phyloP scores from a whole-genome alignment of 257 asterid genomes.

The Scutellaria minor region DNA sequence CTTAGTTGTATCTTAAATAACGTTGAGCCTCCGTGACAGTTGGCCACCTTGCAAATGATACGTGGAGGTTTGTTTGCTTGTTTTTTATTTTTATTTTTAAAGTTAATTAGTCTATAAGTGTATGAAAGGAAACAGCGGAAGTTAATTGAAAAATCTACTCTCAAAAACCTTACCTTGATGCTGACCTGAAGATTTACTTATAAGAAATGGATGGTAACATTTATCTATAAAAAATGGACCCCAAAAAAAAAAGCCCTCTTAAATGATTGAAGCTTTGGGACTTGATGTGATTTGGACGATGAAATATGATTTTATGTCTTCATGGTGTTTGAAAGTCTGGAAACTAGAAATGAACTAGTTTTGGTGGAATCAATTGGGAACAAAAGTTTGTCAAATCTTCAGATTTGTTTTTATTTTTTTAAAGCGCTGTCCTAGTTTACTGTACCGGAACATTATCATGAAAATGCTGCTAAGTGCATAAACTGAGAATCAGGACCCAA shows the following conservation, averaged over 20 bases:
- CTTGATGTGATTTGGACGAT: background rate
- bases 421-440: background rate
- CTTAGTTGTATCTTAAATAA: constrained; percentile 4
- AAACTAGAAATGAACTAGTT: too few relatives aligned
- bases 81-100: too few relatives aligned
- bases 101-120: too few relatives aligned
- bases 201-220: too few relatives aligned
- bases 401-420: background rate
- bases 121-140: too few relatives aligned
- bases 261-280: constrained; percentile 3
- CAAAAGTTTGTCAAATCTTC: too few relatives aligned
- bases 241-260: too few relatives aligned
- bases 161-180: background rate
- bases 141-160: background rate
- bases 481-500: background rate
- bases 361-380: too few relatives aligned
- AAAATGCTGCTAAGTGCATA: background rate
- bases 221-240: too few relatives aligned
- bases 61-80: background rate
- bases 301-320: background rate
- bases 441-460: background rate
- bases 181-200: background rate
- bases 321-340: too few relatives aligned
- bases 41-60: background rate
- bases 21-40: background rate